Percentiles rank a stretch among this genome's conserved stretches.
These are phyloP conservation scores for Dianthus caryophyllus DNA, from an alignment of 148 eudicot species.

Conservation along the genomic window DNA sequence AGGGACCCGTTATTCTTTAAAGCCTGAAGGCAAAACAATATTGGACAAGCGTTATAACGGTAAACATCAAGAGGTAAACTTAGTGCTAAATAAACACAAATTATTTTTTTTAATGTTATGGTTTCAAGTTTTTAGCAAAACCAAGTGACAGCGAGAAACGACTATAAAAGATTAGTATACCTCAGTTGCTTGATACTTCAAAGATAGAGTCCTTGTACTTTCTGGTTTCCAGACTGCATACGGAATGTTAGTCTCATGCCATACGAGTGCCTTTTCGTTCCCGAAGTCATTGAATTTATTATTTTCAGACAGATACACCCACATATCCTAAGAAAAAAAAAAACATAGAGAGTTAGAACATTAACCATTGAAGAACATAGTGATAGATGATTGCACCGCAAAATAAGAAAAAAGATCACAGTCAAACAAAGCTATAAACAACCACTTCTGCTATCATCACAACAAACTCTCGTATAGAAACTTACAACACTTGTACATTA, in stretches of 20 bases:
- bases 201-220: slow-evolving; percentile 69
- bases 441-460: neutral
- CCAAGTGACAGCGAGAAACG: neutral
- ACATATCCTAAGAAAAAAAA: slow-evolving; percentile 67
- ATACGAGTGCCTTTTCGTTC: slow-evolving; percentile 75
- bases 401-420: neutral
- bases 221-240: slow-evolving; percentile 91
- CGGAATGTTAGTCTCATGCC: slow-evolving; percentile 97
- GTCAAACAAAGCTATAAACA: neutral
- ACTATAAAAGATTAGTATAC: slow-evolving; percentile 27
- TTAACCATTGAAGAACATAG: neutral
- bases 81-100: neutral
- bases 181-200: slow-evolving; percentile 82
- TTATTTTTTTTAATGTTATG: neutral
- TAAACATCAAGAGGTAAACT: neutral
- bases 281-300: slow-evolving; percentile 77
- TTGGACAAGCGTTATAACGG: neutral
- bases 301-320: slow-evolving; percentile 81
- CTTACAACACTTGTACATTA: neutral
- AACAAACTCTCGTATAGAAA: neutral
- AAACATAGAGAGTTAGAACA: slow-evolving; percentile 6
- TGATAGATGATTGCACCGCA: slow-evolving; percentile 37
- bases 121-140: neutral
- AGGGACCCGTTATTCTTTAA: slow-evolving; percentile 86
- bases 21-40: slow-evolving; percentile 44